Evolutionary conservation across 2,329 filamentous ascomycete genomes (phyloP).

Genomic region (Trichophyton mentagrophytes): DNA sequence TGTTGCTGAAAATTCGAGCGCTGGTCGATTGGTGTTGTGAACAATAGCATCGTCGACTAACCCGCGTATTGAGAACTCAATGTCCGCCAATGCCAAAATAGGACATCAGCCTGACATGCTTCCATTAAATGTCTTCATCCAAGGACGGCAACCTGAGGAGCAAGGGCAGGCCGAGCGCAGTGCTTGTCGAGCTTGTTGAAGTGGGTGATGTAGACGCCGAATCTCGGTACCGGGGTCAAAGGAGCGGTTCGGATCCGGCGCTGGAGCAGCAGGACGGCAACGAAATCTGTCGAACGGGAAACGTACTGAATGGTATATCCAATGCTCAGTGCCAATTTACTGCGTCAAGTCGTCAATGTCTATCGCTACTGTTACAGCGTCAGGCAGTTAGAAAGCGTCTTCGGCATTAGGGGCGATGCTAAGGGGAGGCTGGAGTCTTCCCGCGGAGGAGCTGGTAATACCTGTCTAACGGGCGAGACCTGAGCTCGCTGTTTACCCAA

Average conservation of each 20-base stretch:
- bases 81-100: not conserved
- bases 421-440: not conserved
- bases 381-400: not conserved
- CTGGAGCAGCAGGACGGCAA: not conserved
- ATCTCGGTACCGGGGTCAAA: not conserved
- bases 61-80: slow-evolving; percentile 1
- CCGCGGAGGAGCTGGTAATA: not conserved
- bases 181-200: not conserved
- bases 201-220: not conserved
- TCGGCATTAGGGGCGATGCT: not conserved
- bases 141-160: not conserved
- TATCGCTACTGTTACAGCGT: not conserved
- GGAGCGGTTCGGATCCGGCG: not conserved
- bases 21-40: not conserved
- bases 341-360: not conserved
- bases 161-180: not conserved
- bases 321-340: not conserved
- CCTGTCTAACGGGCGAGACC: not conserved
- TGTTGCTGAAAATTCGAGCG: not conserved
- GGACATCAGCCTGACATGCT: slow-evolving; percentile 6
- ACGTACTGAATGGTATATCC: not conserved
- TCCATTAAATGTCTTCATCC: slow-evolving; percentile 1
- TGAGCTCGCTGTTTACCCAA: not conserved
- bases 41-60: not conserved
- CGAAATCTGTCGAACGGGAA: not conserved